These are phyloP conservation scores for Sechiopsis laciniata DNA, from an alignment of 306 rosid species.

Conservation along the genomic window DNA sequence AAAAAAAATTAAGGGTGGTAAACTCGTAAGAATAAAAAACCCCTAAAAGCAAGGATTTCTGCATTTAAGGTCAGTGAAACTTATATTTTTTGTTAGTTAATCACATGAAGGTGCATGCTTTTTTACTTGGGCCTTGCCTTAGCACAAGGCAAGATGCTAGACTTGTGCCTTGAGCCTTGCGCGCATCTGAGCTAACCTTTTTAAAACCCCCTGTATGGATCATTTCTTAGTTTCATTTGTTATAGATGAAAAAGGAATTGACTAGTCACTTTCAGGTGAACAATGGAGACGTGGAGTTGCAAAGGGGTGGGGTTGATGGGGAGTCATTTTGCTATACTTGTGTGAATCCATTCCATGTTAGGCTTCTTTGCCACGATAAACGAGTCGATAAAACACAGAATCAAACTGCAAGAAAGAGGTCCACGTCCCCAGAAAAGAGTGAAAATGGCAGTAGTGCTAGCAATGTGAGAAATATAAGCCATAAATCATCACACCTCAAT, in stretches of 20 bases:
- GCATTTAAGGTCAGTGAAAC: no score
- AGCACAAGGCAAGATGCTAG: no score
- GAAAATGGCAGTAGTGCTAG: constrained; percentile 1
- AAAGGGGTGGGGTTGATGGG: constrained; percentile 40
- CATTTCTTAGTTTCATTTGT: neutral
- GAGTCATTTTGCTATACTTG: constrained; percentile 51
- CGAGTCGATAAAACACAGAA: constrained; percentile 24
- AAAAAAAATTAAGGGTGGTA: no score
- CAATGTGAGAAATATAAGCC: constrained; percentile 21
- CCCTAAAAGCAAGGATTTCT: no score
- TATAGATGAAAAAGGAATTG: neutral
- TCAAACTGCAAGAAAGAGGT: constrained; percentile 48
- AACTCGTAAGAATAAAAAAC: no score
- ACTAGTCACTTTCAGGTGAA: constrained; percentile 57
- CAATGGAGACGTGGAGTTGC: constrained; percentile 64
- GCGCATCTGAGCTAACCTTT: no score
- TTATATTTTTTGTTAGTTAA: no score
- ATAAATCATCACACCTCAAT: constrained; percentile 29
- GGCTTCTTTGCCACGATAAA: constrained; percentile 45
- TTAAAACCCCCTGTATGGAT: no score
- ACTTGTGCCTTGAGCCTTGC: no score
- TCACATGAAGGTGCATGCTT: no score
- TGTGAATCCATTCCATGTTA: constrained; percentile 57
- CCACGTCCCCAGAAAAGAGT: constrained; percentile 46
- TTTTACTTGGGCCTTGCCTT: no score